These are phyloP conservation scores for Naganishia friedmannii DNA, from an alignment of 768 basidiomycete genomes.

Conservation along the genomic window DNA sequence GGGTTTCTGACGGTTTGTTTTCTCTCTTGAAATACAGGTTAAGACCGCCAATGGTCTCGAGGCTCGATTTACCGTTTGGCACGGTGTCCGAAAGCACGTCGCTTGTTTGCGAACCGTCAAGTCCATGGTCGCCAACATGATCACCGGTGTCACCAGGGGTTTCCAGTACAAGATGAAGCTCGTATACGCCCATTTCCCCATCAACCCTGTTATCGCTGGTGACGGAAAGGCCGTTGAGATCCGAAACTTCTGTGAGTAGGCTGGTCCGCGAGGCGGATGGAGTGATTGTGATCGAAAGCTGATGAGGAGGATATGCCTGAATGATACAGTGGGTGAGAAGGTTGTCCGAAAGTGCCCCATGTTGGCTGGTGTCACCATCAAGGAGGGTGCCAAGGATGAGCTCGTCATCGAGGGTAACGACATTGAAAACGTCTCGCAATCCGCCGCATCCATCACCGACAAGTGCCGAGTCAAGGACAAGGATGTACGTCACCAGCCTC, in stretches of 20 bases:
- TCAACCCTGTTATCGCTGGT: conserved; percentile 74
- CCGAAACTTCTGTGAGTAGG: conserved; percentile 52
- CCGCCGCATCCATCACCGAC: conserved; percentile 95
- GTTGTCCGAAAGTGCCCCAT: conserved; percentile 87
- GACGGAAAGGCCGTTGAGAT: conserved; percentile 51
- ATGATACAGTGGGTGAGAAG: conserved; percentile 57
- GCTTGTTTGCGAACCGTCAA: conserved; percentile 96
- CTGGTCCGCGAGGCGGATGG: neutral
- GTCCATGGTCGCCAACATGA: conserved; percentile 94
- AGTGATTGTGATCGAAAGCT: neutral
- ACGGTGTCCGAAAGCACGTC: conserved; percentile 95
- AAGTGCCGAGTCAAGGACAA: conserved; percentile 97
- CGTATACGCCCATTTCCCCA: conserved; percentile 99
- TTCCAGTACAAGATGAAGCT: conserved; percentile 99
- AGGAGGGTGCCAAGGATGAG: conserved; percentile 49
- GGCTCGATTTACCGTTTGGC: conserved; percentile 93
- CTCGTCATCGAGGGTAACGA: conserved; percentile 91
- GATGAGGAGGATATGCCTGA: neutral
- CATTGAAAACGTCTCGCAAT: conserved; percentile 95
- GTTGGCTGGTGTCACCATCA: conserved; percentile 67
- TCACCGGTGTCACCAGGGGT: conserved; percentile 96
- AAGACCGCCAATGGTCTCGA: conserved; percentile 63
- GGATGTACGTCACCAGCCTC: conserved; percentile 53
- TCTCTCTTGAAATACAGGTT: conserved; percentile 38
- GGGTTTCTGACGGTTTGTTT: neutral